Percentiles rank a stretch among this genome's conserved stretches.
Conservation (phyloP, 176 grass and related monocot genomes). For the Saccharum spontaneum region DNA sequence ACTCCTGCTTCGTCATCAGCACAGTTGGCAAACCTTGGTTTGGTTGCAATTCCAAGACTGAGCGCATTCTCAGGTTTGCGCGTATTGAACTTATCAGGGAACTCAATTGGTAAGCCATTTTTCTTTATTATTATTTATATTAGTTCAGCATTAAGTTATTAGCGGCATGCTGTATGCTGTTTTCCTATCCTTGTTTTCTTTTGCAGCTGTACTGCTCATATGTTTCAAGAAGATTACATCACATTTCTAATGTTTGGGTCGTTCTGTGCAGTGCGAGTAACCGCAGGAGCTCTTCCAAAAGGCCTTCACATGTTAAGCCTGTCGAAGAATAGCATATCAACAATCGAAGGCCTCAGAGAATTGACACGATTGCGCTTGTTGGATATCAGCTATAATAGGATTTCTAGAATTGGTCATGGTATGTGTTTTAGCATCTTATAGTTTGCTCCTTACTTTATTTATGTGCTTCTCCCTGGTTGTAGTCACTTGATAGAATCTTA, state of each 20-base stretch:
- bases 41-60: slow-evolving; percentile 74
- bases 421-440: slow-evolving; percentile 33
- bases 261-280: slow-evolving; percentile 72
- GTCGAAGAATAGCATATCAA: slow-evolving; percentile 84
- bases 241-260: slow-evolving; percentile 14
- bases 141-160: slow-evolving; percentile 14
- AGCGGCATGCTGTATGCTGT: neutral
- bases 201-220: neutral
- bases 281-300: slow-evolving; percentile 81
- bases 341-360: slow-evolving; percentile 93
- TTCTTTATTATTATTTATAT: slow-evolving; percentile 13
- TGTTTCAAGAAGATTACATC: slow-evolving; percentile 23
- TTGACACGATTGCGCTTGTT: slow-evolving; percentile 77
- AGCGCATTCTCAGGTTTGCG: slow-evolving; percentile 69
- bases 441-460: slow-evolving; percentile 3
- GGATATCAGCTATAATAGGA: slow-evolving; percentile 86
- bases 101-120: slow-evolving; percentile 63
- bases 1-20: slow-evolving; percentile 72
- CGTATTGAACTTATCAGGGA: slow-evolving; percentile 78
- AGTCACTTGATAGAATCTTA: neutral
- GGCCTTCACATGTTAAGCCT: slow-evolving; percentile 96
- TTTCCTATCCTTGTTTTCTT: neutral
- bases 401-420: slow-evolving; percentile 94
- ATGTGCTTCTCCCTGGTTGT: neutral
- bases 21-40: slow-evolving; percentile 64